Percentiles rank a stretch among this genome's conserved stretches.
phyloP scores from a whole-genome alignment of 345 rosid species.

The Pistacia vera region DNA sequence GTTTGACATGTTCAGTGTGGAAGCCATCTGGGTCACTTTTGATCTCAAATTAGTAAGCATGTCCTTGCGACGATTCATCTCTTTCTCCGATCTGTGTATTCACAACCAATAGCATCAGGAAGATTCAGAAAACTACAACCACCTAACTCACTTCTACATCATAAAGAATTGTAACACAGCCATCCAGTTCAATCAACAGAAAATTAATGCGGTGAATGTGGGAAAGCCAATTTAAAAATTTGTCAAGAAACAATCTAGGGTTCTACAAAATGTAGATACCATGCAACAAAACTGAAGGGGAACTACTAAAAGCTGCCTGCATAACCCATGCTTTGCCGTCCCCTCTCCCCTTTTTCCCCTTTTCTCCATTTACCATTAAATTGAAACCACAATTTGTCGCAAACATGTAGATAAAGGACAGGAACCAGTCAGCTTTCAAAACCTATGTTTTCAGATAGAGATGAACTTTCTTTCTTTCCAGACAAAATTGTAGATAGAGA shows the following conservation, averaged over 20 bases:
- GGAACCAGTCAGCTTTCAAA: not conserved
- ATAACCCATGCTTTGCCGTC: no score
- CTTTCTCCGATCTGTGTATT: constrained; percentile 77
- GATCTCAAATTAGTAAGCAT: constrained; percentile 74
- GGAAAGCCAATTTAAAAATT: not conserved
- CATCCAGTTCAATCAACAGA: not conserved
- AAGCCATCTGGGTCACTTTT: constrained; percentile 82
- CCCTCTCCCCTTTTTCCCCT: no score
- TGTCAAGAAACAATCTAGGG: not conserved
- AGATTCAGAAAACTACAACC: not conserved
- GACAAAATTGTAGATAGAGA: not conserved
- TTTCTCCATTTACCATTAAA: not conserved
- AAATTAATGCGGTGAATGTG: not conserved
- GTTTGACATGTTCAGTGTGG: constrained; percentile 80
- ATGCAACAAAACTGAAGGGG: no score
- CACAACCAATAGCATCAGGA: constrained; percentile 4
- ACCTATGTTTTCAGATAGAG: not conserved
- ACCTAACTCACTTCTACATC: not conserved
- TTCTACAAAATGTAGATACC: not conserved
- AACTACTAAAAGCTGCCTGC: no score
- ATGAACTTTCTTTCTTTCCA: not conserved
- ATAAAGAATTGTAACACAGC: not conserved
- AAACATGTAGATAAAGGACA: not conserved
- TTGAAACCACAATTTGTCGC: not conserved
- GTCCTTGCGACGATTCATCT: constrained; percentile 95